Evolutionary conservation across 75 land plant species (phyloP), one percentile per base, ranked within the genome.

Genomic region (Cryptomeria japonica): DNA sequence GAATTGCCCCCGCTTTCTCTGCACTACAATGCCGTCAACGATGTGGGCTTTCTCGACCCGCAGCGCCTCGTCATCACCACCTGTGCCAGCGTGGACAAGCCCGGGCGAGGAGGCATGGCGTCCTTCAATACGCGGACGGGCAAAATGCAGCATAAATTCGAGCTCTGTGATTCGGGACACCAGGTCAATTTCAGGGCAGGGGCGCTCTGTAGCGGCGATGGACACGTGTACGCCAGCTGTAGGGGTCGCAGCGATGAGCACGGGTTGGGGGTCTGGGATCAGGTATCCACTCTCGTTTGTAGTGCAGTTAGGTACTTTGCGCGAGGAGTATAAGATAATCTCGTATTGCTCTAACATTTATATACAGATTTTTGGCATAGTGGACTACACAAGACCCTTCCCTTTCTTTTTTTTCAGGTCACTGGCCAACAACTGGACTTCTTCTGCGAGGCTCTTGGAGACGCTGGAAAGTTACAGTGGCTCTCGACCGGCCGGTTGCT

Each of bases 401-500:
- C n/a, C n/a, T n/a, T n/a, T n/a, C n/a, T n/a, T n/a, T n/a, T n/a
- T n/a, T n/a, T n/a, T 68, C 91, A 92, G 78, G 51, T 55, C 31
- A 95, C 94, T 1, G 99, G 98, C 14, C 85, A 92, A 32, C 96
- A 94, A 84, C 49, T 89, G 2, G 96, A 95, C 46, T 97, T 97
- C 91, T 88, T 93, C 53, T 95, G 94, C 87, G 94, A 95, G 37
- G 91, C 91, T 1, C 89, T 97, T 6, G 99, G 97, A 37, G 97
- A 95, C 79, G 98, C 97, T 13, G 95, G 95, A 49, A 96, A 93
- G 88, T 91, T 97, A 18, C 99, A 97, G 75, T 97, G 99, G 98
- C 85, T 97, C 3, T 86, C 91, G 73, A 87, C 85, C 3, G 87
- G 64, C 77, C 94, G 91, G 39, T 89, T 95, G 85, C 92, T 97